Evolutionary conservation across 176 grass and related monocot genomes (phyloP).

Genomic region (Eremochloa ophiuroides): DNA sequence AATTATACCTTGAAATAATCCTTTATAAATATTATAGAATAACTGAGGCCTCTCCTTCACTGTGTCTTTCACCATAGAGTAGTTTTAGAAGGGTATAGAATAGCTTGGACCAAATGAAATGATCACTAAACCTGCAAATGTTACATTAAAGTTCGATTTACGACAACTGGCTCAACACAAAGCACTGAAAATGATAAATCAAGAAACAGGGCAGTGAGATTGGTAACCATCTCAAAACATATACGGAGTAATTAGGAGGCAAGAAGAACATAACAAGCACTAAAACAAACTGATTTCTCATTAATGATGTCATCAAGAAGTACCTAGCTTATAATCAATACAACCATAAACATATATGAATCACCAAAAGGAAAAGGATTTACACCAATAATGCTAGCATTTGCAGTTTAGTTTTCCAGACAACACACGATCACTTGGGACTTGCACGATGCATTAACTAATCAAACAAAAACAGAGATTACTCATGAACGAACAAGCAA

Average conservation of each 20-base stretch:
- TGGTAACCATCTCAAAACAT: too few species aligned
- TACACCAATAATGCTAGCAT: background rate
- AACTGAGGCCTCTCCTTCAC: slow-evolving; percentile 54
- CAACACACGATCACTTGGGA: background rate
- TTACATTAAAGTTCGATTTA: background rate
- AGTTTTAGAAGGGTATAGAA: slow-evolving; percentile 86
- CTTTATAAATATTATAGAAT: too few species aligned
- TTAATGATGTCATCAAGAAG: too few species aligned
- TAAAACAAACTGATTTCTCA: too few species aligned
- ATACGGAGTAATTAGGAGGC: too few species aligned
- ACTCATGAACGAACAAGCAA: too few species aligned
- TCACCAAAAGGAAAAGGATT: background rate
- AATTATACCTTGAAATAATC: too few species aligned
- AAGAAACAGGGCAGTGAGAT: too few species aligned
- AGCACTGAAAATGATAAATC: too few species aligned
- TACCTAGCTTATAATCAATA: background rate
- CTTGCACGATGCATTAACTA: background rate
- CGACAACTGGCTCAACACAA: background rate
- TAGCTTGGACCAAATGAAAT: slow-evolving; percentile 97
- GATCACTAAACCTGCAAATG: slow-evolving; percentile 66
- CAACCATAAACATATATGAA: background rate
- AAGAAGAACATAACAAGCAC: too few species aligned
- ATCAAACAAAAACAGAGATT: too few species aligned
- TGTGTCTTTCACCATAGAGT: slow-evolving; percentile 58
- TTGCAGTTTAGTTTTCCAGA: too few species aligned